phyloP scores from a whole-genome alignment of 257 asterid species.

The Orobanche coerulescens region DNA sequence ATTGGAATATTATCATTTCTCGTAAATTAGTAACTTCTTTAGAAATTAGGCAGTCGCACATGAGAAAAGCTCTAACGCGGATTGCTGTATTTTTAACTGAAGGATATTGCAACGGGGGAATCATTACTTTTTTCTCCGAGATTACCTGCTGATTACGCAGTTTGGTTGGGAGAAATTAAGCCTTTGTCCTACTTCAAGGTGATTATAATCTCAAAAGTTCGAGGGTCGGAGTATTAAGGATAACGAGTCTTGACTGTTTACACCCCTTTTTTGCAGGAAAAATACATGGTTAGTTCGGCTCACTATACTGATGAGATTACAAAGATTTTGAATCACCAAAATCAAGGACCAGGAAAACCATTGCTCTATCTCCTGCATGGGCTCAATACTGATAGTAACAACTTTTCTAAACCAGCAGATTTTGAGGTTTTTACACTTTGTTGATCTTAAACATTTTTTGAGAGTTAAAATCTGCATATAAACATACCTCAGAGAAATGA shows the following conservation, averaged over 20 bases:
- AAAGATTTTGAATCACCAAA: conserved; percentile 47
- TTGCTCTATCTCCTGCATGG: conserved; percentile 84
- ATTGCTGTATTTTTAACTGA: conserved; percentile 22
- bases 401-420: conserved; percentile 75
- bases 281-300: conserved; percentile 54
- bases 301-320: conserved; percentile 69
- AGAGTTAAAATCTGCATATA: conserved; percentile 7
- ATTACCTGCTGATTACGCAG: conserved; percentile 75
- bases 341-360: conserved; percentile 62
- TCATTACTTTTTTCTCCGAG: conserved; percentile 85
- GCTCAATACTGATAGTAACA: conserved; percentile 80
- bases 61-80: conserved; percentile 3
- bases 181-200: conserved; percentile 75
- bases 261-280: conserved; percentile 52
- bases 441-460: conserved; percentile 3
- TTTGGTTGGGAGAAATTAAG: conserved; percentile 95
- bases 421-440: conserved; percentile 52
- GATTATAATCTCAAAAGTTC: conserved; percentile 18
- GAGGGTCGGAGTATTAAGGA: conserved; percentile 7
- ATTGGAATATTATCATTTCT: background rate
- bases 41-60: background rate
- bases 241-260: conserved; percentile 14
- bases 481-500: conserved; percentile 3
- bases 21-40: background rate
- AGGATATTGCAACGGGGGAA: conserved; percentile 83